Percentiles rank a stretch among this genome's conserved stretches.
Evolutionary conservation across 2,329 filamentous ascomycete species (phyloP).

Genomic region (Alternaria tenuissima): DNA sequence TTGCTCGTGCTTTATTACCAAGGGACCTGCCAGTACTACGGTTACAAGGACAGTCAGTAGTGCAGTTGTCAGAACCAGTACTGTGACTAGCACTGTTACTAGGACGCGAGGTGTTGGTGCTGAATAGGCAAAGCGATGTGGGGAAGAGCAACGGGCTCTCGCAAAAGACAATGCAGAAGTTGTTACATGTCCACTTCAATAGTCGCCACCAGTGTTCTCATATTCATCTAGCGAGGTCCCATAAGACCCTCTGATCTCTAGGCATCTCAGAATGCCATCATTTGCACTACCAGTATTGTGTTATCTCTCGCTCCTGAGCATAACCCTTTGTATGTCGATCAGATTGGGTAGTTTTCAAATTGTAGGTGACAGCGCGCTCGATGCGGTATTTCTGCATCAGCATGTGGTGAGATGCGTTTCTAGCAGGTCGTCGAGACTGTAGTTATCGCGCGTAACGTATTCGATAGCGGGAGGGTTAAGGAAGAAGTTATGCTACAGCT

Average conservation of each 20-base stretch:
- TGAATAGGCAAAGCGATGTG: neutral
- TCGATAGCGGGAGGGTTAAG: constrained; percentile 46
- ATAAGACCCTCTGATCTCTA: neutral
- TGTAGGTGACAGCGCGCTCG: constrained; percentile 44
- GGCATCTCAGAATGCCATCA: neutral
- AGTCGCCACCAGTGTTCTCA: neutral
- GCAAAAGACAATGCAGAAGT: neutral
- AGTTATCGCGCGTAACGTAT: constrained; percentile 36
- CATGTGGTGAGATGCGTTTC: constrained; percentile 39
- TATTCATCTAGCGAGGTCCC: neutral
- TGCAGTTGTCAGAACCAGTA: constrained; percentile 26
- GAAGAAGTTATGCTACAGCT: constrained; percentile 54
- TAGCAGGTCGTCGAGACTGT: constrained; percentile 39
- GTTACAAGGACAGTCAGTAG: constrained; percentile 32
- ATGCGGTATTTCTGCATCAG: constrained; percentile 33
- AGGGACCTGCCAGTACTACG: constrained; percentile 34
- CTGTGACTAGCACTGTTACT: constrained; percentile 9
- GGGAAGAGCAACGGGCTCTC: neutral
- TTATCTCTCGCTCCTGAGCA: neutral
- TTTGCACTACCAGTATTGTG: neutral
- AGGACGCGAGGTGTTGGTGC: constrained; percentile 7
- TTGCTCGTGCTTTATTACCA: constrained; percentile 44
- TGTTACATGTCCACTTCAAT: neutral
- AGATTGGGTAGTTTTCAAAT: neutral
- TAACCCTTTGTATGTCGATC: neutral